Base-by-base conservation (phyloP, 805 yeast genomes). In the Yamadazyma akitaensis region DNA sequence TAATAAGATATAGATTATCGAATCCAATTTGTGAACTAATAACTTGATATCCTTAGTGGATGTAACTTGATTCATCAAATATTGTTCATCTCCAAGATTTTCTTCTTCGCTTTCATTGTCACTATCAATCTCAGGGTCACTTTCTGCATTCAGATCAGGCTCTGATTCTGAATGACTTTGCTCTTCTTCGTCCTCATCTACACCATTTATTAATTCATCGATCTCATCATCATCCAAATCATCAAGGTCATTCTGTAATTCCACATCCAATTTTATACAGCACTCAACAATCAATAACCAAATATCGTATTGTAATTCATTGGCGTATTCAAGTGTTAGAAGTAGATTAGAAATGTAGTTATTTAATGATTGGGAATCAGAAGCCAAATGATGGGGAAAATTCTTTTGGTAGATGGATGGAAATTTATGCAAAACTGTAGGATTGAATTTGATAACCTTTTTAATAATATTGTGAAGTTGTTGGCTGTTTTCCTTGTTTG, bases 241-340 rank as follows among this genome's bases (percentile, higher is more conserved):
- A 56, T 90, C 96, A 48, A 88, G 67, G 56, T 86, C 94, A 59
- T 88, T 89, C 58, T 89, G 96, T 47, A 91, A 72, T 63, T 90
- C 98, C 5, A 91, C 97, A 65, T 92, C 99, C 40, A 94, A 72
- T 53, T 88, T 86, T 49, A 94, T 88, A 46, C 87, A 77, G 51
- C 82, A 79, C 63, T 92, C 96, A 34, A 90, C 70, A 13, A 91
- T 73, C 48, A 88, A 64, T 18, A 85, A 83, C 97, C 97, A 91
- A 6, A 88, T 74, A 40, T 80, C 80, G 52, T 77, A 77, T 54
- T 83, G 81, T 52, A 90, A 68, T 54, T 90, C 97, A 3, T 81
- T 80, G 52, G 94, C 87, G 63, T 92, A 91, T 9, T 74, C 72
- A 31, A 82, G 68, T 24, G 88, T 62, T 21, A 60, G 60, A 43